Percentiles rank a stretch among this genome's conserved stretches.
These are phyloP conservation scores for Ogataea henricii DNA, from an alignment of 805 yeast species.

Conservation along the genomic window DNA sequence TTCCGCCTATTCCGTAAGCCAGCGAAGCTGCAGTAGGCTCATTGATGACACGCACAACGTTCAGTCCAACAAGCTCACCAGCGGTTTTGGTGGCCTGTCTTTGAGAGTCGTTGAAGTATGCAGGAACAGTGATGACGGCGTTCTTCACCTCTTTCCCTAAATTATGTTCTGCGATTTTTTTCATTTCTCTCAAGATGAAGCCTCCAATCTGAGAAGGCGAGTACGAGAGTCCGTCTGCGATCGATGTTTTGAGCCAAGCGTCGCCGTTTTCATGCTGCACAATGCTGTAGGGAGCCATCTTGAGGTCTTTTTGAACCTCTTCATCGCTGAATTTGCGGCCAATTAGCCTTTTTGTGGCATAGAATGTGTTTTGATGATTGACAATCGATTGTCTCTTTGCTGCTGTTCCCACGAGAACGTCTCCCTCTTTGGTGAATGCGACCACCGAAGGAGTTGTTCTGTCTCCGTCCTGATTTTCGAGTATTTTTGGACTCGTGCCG, in stretches of 20 bases:
- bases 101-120: conserved; percentile 86
- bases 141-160: conserved; percentile 77
- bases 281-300: conserved; percentile 87
- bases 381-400: conserved; percentile 97
- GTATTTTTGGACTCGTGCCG: conserved; percentile 72
- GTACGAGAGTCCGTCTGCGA: conserved; percentile 69
- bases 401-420: conserved; percentile 88
- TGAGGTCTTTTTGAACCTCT: conserved; percentile 89
- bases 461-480: conserved; percentile 77
- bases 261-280: conserved; percentile 91
- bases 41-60: conserved; percentile 81
- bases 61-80: conserved; percentile 91
- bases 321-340: conserved; percentile 89
- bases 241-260: conserved; percentile 86
- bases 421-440: conserved; percentile 86
- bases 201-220: conserved; percentile 98
- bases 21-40: conserved; percentile 92
- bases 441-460: conserved; percentile 92
- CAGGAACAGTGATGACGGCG: conserved; percentile 90
- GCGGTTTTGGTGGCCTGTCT: conserved; percentile 93
- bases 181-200: conserved; percentile 88
- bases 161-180: conserved; percentile 87
- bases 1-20: conserved; percentile 80
- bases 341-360: conserved; percentile 92
- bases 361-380: conserved; percentile 90